Evolutionary conservation across 352 stramenopile species (phyloP), one percentile per base, ranked within the genome.

Genomic region (Globisporangium radiosum): DNA sequence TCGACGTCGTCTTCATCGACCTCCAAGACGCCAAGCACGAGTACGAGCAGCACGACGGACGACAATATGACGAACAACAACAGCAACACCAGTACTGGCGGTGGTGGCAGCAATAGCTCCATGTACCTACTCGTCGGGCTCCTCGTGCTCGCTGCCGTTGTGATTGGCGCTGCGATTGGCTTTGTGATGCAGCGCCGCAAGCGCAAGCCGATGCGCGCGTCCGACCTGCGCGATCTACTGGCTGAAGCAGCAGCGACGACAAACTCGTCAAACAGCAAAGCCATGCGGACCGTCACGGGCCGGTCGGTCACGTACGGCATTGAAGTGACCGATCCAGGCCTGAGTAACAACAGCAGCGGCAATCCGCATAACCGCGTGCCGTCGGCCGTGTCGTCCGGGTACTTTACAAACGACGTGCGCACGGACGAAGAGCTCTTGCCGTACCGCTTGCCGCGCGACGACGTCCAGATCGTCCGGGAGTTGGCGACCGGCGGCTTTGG

Each of bases 401-500:
- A 81, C 55, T 60, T 84, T 36, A 63, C 50, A 42, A 82, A 88
- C 56, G 82, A 92, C 53, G 76, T 92, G 11, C 76, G 82, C 9
- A 88, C 71, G 15, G 78, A 92, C 52, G 74, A 86, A 33, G 54
- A 76, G 14, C 65, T 92, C 14, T 54, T 85, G 19, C 68, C 74
- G 38, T 81, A 70, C 42, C 66, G 82, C 9, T 52, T 92, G 45
- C 60, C 75, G 2, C 67, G 77, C 33, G 65, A 74, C 47, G 77
- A 88, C 51, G 70, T 92, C 13, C 57, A 70, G 17, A 60, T 76
- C n/a, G 60, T 66, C 4, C 54, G 73, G 6, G 36, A 73, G 54
- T 52, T 90, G 19, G 78, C 78, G 0, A 73, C 67, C 9, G 81
- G 81, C 8, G 81, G 78, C 36, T 91, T 81, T 60, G 81, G 81